These are phyloP conservation scores for Ophiosphaerella narmari DNA, from an alignment of 2,329 filamentous ascomycete genomes.

Conservation along the genomic window DNA sequence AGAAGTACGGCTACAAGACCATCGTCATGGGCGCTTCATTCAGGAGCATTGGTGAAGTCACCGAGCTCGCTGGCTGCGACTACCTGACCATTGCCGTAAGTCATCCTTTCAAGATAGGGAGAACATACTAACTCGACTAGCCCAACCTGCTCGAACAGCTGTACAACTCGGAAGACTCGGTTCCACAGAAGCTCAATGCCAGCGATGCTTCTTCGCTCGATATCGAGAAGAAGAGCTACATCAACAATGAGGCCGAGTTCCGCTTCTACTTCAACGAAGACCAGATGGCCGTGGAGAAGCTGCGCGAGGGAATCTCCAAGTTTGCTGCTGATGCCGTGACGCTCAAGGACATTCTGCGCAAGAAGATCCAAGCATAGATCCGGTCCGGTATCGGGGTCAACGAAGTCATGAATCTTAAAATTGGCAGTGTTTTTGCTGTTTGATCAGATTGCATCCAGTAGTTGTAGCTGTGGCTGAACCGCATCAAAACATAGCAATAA, in stretches of 20 bases:
- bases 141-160: slow-evolving; percentile 94
- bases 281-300: slow-evolving; percentile 98
- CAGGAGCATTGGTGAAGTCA: slow-evolving; percentile 95
- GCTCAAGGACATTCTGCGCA: slow-evolving; percentile 87
- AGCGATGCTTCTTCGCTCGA: slow-evolving; percentile 67
- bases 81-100: slow-evolving; percentile 96
- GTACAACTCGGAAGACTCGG: slow-evolving; percentile 76
- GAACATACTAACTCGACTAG: slow-evolving; percentile 49
- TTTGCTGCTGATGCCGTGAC: slow-evolving; percentile 95
- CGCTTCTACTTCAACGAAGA: slow-evolving; percentile 99
- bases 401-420: slow-evolving; percentile 28
- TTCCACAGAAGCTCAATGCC: slow-evolving; percentile 92
- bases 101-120: slow-evolving; percentile 16
- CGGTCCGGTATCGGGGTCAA: slow-evolving; percentile 33
- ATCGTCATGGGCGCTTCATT: slow-evolving; percentile 99
- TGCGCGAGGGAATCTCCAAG: slow-evolving; percentile 98
- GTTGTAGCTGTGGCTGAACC: slow-evolving; percentile 11
- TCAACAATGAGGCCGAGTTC: slow-evolving; percentile 87
- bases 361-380: slow-evolving; percentile 68
- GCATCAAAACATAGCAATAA: neutral
- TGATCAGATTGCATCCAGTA: slow-evolving; percentile 7
- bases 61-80: slow-evolving; percentile 95
- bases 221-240: slow-evolving; percentile 87
- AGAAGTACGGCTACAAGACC: slow-evolving; percentile 99
- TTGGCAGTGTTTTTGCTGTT: slow-evolving; percentile 17